Evolutionary conservation across 2,329 filamentous ascomycete species (phyloP).

Genomic region (Epichloe sibirici): DNA sequence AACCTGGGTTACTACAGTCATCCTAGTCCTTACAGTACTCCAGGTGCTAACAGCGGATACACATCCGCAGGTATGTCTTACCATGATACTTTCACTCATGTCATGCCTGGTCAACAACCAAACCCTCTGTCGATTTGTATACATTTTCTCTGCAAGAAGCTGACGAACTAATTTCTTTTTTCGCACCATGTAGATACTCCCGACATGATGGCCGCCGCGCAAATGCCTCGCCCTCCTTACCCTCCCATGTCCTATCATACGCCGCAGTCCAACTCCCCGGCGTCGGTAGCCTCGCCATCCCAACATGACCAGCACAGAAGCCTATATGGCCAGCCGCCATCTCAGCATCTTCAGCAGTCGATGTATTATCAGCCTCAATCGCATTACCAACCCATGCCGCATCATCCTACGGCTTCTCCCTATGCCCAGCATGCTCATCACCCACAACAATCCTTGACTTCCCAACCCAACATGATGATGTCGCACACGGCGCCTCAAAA

Average conservation of each 20-base stretch:
- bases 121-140: not conserved
- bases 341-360: conserved; percentile 65
- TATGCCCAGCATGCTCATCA: conserved; percentile 45
- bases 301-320: conserved; percentile 80
- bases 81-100: not conserved
- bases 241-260: conserved; percentile 87
- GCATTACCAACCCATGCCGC: conserved; percentile 54
- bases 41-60: conserved; percentile 72
- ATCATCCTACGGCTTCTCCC: conserved; percentile 47
- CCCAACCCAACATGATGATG: conserved; percentile 56
- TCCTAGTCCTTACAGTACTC: conserved; percentile 71
- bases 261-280: conserved; percentile 87
- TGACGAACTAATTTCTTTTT: not conserved
- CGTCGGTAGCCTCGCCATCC: conserved; percentile 81
- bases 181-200: conserved; percentile 34
- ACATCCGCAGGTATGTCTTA: conserved; percentile 64
- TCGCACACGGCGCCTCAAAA: conserved; percentile 45
- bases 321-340: conserved; percentile 69
- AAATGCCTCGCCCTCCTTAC: conserved; percentile 66
- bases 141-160: not conserved
- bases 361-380: conserved; percentile 62
- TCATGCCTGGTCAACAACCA: too few species aligned
- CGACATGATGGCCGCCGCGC: conserved; percentile 55
- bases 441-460: conserved; percentile 41
- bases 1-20: conserved; percentile 62